Evolutionary conservation across 2,329 filamentous ascomycete genomes (phyloP), one percentile per base, ranked within the genome.

Genomic region (Fusarium proliferatum): DNA sequence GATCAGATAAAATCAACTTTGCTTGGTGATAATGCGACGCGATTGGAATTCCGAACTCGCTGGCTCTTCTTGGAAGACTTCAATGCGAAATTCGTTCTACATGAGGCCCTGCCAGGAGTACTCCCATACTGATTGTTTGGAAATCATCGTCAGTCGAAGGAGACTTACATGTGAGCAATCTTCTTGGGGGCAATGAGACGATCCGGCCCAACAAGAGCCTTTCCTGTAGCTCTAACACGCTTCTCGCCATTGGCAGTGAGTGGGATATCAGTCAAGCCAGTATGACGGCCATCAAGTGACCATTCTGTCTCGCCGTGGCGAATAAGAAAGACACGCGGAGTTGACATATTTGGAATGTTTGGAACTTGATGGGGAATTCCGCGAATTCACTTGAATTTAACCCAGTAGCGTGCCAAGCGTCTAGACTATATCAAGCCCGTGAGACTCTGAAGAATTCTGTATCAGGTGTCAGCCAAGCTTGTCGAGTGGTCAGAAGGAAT

Each of bases 261-360:
- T 2, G 94, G 92, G 8, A 98, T 93, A 79, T 98, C 95, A n/a
- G 93, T 93, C 34, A 86, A 88, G 58, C 95, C 93, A 1, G 96
- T 98, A 83, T 98, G 94, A 59, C 91, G 88, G 63, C 94, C 95
- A 76, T 92, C 92, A 53, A 97, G 90, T 9, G 94, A 97, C 95
- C 95, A 98, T 85, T 97, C 94, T 8, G 95, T 98, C 85, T 98
- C 94, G 83, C 95, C 96, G 80, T 98, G 95, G 77, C 95, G 94
- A 81, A 95, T 85, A 76, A 96, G 90, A 85, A 96, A 96, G 80
- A 94, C 91, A 60, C 93, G 89, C 4, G 94, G 93, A 5, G 91
- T 90, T 28, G 79, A 67, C 80, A 80, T 80, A 59, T 64, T 39
- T 52, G 66, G 63, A 30, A 26, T 80, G 61, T 59, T 38, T 43